Conservation (phyloP, 2,329 filamentous ascomycete species). For the Fusarium caatingaense region DNA sequence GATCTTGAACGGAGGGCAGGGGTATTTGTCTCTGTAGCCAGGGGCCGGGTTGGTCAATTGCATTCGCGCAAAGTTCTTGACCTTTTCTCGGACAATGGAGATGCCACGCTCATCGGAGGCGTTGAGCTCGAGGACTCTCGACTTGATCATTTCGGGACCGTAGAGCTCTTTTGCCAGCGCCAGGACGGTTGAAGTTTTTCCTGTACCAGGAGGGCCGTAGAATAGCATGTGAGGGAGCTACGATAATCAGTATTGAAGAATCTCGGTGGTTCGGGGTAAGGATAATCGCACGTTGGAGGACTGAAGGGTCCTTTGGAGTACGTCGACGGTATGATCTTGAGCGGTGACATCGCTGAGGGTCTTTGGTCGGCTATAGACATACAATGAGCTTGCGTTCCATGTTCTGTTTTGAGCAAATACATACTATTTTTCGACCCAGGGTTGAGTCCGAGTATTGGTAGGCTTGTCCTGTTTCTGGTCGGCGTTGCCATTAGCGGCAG, state of each 20-base stretch:
- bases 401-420: conserved; percentile 39
- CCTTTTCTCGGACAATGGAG: conserved; percentile 94
- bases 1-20: conserved; percentile 98
- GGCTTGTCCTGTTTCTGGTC: conserved; percentile 74
- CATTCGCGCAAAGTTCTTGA: conserved; percentile 97
- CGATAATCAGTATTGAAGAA: conserved; percentile 6
- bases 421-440: conserved; percentile 99
- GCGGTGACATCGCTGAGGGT: conserved; percentile 94
- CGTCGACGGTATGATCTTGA: conserved; percentile 95
- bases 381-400: conserved; percentile 10
- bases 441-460: conserved; percentile 75
- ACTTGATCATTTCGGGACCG: conserved; percentile 91
- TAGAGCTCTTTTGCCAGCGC: conserved; percentile 97
- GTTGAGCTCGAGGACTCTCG: conserved; percentile 97
- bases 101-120: conserved; percentile 99
- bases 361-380: conserved; percentile 80
- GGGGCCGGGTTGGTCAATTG: conserved; percentile 86
- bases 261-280: not conserved
- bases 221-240: conserved; percentile 97
- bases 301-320: conserved; percentile 92
- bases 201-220: conserved; percentile 96
- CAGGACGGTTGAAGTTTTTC: conserved; percentile 97
- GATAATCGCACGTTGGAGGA: conserved; percentile 80
- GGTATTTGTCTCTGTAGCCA: conserved; percentile 77
- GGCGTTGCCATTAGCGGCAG: conserved; percentile 71